Evolutionary conservation across 768 basidiomycete genomes (phyloP).

Genomic region (Boletus subparvulus): DNA sequence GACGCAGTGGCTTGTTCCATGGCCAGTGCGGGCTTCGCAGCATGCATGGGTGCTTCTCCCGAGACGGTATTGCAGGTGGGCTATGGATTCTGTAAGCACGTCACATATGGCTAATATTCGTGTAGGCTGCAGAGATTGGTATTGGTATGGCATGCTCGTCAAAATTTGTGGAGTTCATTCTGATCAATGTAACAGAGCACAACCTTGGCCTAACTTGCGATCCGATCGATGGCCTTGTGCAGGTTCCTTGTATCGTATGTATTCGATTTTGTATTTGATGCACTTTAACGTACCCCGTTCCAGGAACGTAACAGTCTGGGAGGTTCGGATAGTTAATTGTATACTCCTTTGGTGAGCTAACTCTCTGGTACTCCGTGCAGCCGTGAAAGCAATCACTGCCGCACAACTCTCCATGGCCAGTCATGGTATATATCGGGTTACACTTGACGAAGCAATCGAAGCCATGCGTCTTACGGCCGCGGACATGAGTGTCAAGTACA

Average conservation of each 20-base stretch:
- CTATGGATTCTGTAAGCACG: neutral
- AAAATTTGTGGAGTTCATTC: neutral
- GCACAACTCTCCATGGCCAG: conserved; percentile 94
- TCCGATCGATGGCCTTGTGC: conserved; percentile 89
- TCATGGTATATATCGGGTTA: conserved; percentile 82
- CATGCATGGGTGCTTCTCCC: conserved; percentile 89
- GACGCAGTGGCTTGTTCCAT: conserved; percentile 85
- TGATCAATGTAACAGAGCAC: conserved; percentile 53
- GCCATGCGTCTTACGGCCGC: conserved; percentile 90
- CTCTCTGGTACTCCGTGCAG: conserved; percentile 36
- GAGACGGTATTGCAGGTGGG: conserved; percentile 76
- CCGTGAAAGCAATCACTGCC: conserved; percentile 91
- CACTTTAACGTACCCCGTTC: neutral
- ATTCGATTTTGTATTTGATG: neutral
- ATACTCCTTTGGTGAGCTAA: conserved; percentile 2
- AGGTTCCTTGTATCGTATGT: conserved; percentile 90
- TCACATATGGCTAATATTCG: neutral
- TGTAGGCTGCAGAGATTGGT: conserved; percentile 82
- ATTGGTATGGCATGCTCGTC: conserved; percentile 54
- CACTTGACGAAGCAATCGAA: conserved; percentile 92
- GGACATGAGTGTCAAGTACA: conserved; percentile 96
- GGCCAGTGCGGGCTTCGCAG: conserved; percentile 92
- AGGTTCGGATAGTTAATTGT: conserved; percentile 43
- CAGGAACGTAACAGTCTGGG: conserved; percentile 86
- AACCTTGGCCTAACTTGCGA: conserved; percentile 91